Evolutionary conservation across 148 eudicot genomes (phyloP).

Genomic region (Chenopodium formosanum): DNA sequence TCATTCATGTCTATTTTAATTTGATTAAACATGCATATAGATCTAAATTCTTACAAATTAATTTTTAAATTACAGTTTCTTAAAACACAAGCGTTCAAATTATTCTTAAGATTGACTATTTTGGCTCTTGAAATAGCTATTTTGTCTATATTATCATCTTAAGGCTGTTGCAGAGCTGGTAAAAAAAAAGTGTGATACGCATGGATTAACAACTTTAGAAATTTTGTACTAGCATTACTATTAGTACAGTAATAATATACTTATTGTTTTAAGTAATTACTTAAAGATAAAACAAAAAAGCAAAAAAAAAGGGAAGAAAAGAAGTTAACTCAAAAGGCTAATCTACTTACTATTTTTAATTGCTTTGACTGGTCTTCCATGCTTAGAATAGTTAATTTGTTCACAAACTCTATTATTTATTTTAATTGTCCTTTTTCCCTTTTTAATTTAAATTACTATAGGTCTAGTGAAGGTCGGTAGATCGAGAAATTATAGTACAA

Average conservation of each 20-base stretch:
- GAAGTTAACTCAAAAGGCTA: not conserved
- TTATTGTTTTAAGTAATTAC: not conserved
- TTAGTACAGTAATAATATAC: not conserved
- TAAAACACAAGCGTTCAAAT: not conserved
- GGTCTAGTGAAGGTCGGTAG: slow-evolving; percentile 19
- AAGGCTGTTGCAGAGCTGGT: not conserved
- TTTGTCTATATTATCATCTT: slow-evolving; percentile 6
- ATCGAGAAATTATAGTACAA: slow-evolving; percentile 2
- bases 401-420: not conserved
- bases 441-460: not conserved
- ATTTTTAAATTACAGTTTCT: too few relatives aligned
- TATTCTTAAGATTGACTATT: not conserved
- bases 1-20: too few relatives aligned
- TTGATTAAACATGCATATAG: too few relatives aligned
- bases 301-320: not conserved
- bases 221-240: not conserved
- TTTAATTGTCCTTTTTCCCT: not conserved
- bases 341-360: not conserved
- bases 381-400: not conserved
- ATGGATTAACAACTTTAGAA: slow-evolving; percentile 1
- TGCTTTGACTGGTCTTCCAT: slow-evolving; percentile 18
- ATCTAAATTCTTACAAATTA: too few relatives aligned
- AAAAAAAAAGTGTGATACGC: not conserved
- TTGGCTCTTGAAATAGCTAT: not conserved
- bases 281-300: not conserved